phyloP scores from a whole-genome alignment of 2,329 filamentous ascomycete genomes.

The Penicillium fuscoglaucum region DNA sequence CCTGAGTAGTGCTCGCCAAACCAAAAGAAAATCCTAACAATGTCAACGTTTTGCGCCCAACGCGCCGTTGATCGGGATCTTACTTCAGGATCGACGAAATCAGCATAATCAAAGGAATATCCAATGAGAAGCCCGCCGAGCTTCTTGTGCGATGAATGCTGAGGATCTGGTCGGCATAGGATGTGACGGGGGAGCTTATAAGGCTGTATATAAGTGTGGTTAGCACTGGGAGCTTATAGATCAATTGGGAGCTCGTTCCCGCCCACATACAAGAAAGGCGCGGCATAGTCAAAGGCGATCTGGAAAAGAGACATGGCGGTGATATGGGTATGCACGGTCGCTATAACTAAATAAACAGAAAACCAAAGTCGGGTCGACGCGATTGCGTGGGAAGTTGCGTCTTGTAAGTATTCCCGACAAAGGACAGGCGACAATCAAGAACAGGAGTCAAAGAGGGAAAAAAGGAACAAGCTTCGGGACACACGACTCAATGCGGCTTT shows the following conservation, averaged over 20 bases:
- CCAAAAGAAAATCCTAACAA: slow-evolving; percentile 62
- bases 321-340: slow-evolving; percentile 8
- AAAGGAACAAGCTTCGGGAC: background rate
- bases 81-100: slow-evolving; percentile 64
- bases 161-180: slow-evolving; percentile 67
- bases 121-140: slow-evolving; percentile 65
- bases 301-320: slow-evolving; percentile 41
- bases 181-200: slow-evolving; percentile 62
- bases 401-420: background rate
- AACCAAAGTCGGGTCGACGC: background rate
- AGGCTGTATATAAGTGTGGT: slow-evolving; percentile 45
- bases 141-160: slow-evolving; percentile 61
- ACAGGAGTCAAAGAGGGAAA: background rate
- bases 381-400: background rate
- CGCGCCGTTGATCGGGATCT: slow-evolving; percentile 9
- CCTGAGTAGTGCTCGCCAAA: slow-evolving; percentile 61
- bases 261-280: slow-evolving; percentile 50
- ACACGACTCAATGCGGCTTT: slow-evolving; percentile 8
- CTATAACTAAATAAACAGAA: background rate
- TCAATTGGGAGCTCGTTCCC: background rate
- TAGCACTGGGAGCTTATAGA: slow-evolving; percentile 2
- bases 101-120: slow-evolving; percentile 68
- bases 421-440: background rate
- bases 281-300: slow-evolving; percentile 47
- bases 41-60: slow-evolving; percentile 10